A percentile compares a stretch with the other conserved stretches of the same genome.
Conservation (phyloP, 1,284 basidiomycete species). For the Ceratobasidium sp. region DNA sequence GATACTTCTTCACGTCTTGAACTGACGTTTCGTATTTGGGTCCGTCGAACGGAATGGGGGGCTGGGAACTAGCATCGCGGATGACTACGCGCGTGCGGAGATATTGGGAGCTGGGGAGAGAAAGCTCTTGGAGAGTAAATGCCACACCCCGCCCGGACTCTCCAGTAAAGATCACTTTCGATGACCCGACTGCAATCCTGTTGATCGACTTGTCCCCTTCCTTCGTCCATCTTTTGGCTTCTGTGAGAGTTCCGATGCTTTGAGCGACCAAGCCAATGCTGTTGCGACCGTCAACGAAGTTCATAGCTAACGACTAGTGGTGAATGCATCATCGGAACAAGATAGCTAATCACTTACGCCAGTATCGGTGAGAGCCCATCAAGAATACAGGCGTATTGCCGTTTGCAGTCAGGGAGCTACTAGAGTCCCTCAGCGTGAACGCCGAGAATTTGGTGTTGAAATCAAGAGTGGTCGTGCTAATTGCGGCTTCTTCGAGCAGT, state of each 20-base stretch:
- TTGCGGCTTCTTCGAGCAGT: too few relatives aligned
- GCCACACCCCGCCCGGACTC: background rate
- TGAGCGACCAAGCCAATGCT: background rate
- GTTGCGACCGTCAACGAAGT: background rate
- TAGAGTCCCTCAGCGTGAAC: background rate
- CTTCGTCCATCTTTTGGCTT: background rate
- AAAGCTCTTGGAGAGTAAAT: background rate
- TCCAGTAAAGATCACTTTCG: background rate
- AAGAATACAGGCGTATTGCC: background rate
- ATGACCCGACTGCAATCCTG: background rate
- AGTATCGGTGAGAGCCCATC: background rate
- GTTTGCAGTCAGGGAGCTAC: background rate
- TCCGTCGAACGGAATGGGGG: background rate
- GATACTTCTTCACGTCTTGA: background rate
- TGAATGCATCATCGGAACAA: background rate
- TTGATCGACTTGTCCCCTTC: background rate
- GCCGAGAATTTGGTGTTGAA: background rate
- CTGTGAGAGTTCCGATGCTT: slow-evolving; percentile 2
- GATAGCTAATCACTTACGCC: background rate
- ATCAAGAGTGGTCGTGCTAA: too few relatives aligned
- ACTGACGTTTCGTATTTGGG: background rate
- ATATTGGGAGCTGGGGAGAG: background rate
- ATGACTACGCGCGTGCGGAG: background rate
- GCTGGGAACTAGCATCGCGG: background rate
- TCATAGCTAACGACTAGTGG: background rate